These are phyloP conservation scores for Eimeria sp. DNA, from an alignment of 169 alveolate genomes.

Conservation along the genomic window DNA sequence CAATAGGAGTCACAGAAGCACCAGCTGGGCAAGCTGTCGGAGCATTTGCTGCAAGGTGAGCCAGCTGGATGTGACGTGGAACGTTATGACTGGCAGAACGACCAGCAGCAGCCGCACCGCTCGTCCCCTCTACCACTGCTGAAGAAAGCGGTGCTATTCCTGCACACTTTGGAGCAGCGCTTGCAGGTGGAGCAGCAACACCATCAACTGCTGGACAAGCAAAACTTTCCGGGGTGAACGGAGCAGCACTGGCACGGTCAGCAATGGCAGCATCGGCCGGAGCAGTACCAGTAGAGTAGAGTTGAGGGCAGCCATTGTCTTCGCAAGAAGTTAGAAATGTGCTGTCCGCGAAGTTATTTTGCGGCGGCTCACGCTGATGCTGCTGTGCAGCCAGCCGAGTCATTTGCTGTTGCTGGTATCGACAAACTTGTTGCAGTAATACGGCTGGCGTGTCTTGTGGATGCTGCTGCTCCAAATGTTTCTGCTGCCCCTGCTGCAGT, in stretches of 20 bases:
- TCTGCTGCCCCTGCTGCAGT: background rate
- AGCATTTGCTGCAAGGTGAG: background rate
- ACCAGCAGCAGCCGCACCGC: slow-evolving; percentile 28
- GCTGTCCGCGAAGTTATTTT: background rate
- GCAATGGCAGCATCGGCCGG: background rate
- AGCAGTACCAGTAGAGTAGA: background rate
- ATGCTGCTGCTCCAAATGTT: background rate
- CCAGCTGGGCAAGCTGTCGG: slow-evolving; percentile 5
- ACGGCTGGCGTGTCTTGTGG: background rate
- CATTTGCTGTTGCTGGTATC: background rate
- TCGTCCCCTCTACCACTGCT: background rate
- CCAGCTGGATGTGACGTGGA: background rate
- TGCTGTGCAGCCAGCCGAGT: background rate
- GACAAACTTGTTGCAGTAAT: background rate
- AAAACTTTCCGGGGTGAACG: background rate
- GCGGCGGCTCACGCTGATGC: background rate
- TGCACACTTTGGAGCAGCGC: background rate
- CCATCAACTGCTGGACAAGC: background rate
- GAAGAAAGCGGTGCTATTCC: background rate
- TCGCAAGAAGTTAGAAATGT: slow-evolving; percentile 50
- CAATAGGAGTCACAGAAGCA: background rate
- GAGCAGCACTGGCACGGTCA: background rate
- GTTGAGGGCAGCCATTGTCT: background rate
- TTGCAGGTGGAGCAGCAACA: background rate
- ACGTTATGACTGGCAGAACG: background rate